Conservation (phyloP, 1,139 yeast species). For the Debaryomyces subglobosus region DNA sequence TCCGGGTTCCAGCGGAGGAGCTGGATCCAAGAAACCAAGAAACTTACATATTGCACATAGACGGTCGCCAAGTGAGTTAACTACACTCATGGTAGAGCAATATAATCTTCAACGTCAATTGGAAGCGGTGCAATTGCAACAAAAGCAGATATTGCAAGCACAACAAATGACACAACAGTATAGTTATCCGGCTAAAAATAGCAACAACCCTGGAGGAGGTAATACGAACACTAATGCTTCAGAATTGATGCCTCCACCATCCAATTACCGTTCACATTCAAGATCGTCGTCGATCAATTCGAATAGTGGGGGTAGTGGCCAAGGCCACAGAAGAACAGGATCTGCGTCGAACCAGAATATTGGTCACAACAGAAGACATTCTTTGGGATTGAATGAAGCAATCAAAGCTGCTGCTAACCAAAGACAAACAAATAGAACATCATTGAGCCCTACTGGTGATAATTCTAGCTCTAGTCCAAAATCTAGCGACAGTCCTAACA, state of each 20-base stretch:
- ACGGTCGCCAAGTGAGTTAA: conserved; percentile 90
- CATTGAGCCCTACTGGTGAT: conserved; percentile 37
- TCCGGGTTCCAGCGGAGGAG: conserved; percentile 9
- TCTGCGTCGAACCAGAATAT: conserved; percentile 30
- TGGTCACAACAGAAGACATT: conserved; percentile 91
- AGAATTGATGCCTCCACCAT: conserved; percentile 35
- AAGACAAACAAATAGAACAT: conserved; percentile 58
- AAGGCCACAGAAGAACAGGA: conserved; percentile 42
- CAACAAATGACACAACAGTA: conserved; percentile 47
- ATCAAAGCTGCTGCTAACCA: conserved; percentile 90
- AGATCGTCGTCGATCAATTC: conserved; percentile 39
- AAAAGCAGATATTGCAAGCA: conserved; percentile 78
- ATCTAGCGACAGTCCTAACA: conserved; percentile 14
- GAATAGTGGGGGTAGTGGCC: conserved; percentile 15
- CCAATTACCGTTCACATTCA: conserved; percentile 37
- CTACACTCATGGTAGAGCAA: conserved; percentile 93
- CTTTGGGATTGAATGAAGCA: conserved; percentile 92
- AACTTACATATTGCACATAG: conserved; percentile 89
- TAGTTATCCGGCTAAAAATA: conserved; percentile 19
- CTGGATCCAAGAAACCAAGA: conserved; percentile 32
- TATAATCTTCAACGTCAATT: conserved; percentile 90
- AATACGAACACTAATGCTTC: conserved; percentile 7
- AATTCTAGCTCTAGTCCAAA: conserved; percentile 5
- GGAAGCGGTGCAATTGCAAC: conserved; percentile 90
- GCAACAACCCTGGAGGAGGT: conserved; percentile 11